Evolutionary conservation across 805 yeast genomes (phyloP).

Genomic region (Ogataea philodendri): DNA sequence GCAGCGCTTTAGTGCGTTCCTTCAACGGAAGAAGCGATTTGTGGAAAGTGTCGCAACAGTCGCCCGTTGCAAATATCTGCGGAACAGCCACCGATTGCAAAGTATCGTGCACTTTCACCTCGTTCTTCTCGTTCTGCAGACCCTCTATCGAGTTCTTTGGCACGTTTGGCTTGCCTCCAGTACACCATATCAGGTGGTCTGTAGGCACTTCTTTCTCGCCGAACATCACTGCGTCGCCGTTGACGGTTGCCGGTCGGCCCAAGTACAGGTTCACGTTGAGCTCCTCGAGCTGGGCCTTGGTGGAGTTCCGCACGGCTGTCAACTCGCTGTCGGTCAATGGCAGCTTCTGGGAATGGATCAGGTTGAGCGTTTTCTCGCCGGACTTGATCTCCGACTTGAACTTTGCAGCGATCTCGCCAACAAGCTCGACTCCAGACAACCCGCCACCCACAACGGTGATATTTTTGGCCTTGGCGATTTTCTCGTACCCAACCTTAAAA

Average conservation of each 20-base stretch:
- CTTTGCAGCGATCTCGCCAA: constrained; percentile 32
- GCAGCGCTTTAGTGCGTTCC: constrained; percentile 17
- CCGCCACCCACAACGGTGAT: constrained; percentile 37
- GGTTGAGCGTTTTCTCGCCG: constrained; percentile 23
- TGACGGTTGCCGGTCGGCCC: constrained; percentile 10
- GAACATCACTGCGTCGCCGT: constrained; percentile 2
- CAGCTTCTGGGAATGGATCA: constrained; percentile 23
- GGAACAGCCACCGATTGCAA: constrained; percentile 22
- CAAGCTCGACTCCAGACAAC: constrained; percentile 31
- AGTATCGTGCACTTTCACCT: constrained; percentile 20
- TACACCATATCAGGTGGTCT: constrained; percentile 13
- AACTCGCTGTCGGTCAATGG: constrained; percentile 11
- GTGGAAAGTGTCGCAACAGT: constrained; percentile 26
- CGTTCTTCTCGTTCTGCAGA: constrained; percentile 14
- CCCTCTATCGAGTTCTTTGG: constrained; percentile 9
- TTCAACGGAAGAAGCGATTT: constrained; percentile 23
- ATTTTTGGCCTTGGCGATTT: constrained; percentile 24
- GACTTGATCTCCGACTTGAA: constrained; percentile 17
- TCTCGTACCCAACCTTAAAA: constrained; percentile 14
- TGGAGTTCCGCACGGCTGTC: constrained; percentile 3
- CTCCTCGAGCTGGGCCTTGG: constrained; percentile 5
- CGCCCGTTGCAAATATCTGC: constrained; percentile 36
- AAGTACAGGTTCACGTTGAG: constrained; percentile 11
- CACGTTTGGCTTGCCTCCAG: constrained; percentile 11
- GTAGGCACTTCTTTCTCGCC: constrained; percentile 10